phyloP scores from a whole-genome alignment of 177 flowering plant genomes.

The Tripterygium wilfordii region DNA sequence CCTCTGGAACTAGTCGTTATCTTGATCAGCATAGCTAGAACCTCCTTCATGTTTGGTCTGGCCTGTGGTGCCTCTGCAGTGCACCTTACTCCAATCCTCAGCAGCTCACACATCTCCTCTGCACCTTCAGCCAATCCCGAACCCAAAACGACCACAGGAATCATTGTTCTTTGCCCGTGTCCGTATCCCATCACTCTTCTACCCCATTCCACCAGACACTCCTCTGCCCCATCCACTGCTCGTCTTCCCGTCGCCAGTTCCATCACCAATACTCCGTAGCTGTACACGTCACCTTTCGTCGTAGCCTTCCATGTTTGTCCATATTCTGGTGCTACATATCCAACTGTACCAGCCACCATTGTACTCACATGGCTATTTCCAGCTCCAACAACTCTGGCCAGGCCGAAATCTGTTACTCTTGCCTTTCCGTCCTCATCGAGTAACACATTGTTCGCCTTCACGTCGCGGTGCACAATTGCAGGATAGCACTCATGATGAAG shows the following conservation, averaged over 20 bases:
- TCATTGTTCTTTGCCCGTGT: slow-evolving; percentile 15
- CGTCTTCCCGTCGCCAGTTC: slow-evolving; percentile 81
- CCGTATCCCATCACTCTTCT: slow-evolving; percentile 45
- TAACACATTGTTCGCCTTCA: slow-evolving; percentile 85
- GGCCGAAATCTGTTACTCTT: slow-evolving; percentile 77
- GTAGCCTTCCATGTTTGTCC: slow-evolving; percentile 89
- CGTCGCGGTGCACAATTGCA: slow-evolving; percentile 78
- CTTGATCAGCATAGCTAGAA: slow-evolving; percentile 47
- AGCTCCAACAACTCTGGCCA: slow-evolving; percentile 63
- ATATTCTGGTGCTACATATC: slow-evolving; percentile 92
- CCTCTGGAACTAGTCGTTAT: too few species aligned
- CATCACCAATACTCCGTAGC: slow-evolving; percentile 81
- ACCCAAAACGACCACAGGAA: slow-evolving; percentile 40
- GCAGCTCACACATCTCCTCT: slow-evolving; percentile 61
- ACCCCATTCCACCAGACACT: slow-evolving; percentile 81
- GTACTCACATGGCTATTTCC: slow-evolving; percentile 89
- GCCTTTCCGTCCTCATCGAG: slow-evolving; percentile 69
- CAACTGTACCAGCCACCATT: slow-evolving; percentile 82
- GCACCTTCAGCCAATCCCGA: slow-evolving; percentile 44
- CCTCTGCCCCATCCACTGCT: slow-evolving; percentile 79
- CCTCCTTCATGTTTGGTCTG: slow-evolving; percentile 90
- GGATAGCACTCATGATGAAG: slow-evolving; percentile 89
- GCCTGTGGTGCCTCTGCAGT: slow-evolving; percentile 64
- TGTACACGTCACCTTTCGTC: slow-evolving; percentile 88
- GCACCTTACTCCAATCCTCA: slow-evolving; percentile 61